Evolutionary conservation across 495 filamentous ascomycete genomes (phyloP), one percentile per base, ranked within the genome.

Genomic region (Daldinia grandis): DNA sequence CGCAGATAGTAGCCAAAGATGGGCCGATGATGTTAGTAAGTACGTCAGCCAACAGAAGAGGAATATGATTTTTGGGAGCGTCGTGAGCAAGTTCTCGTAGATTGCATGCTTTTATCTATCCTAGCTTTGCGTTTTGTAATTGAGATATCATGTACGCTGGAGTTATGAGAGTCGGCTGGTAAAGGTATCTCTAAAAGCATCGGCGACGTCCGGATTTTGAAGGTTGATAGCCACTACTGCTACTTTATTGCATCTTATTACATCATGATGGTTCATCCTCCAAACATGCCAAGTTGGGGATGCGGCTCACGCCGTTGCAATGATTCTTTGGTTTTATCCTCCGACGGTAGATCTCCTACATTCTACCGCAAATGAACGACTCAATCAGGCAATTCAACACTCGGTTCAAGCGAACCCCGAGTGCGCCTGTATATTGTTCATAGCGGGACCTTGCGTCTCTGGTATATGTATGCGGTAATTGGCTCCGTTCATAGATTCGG

Each of bases 21-120:
- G 93, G 87, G 90, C 92, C 14, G 88, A 91, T 25, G 95, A 97
- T 72, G 93, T 97, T 62, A 88, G 86, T 73, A 97, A 97, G 74
- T 97, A 86, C 79, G 90, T 97, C 14, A 85, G 81, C 59, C 89
- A 88, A 75, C 93, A 97, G 83, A 98, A 98, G 85, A 88, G 87
- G 79, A 92, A 91, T 71, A 80, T 92, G 63, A 78, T 97, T 55
- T 81, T 96, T 68, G 91, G 93, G 19, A 81, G 85, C 12, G 72
- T 85, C 51, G 84, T 80, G 58, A 78, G 82, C 62, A 80, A 83
- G 58, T 85, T 83, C 49, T 76, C 79, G 28, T 82, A 71, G 35
- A 37, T 55, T 42, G 49, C 25, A 58, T 14, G 55, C 15, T 31
- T 65, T 60, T 57, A 1, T 12, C 30, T 35, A 24, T 25, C 17